A percentile compares a stretch with the other conserved stretches of the same genome.
Evolutionary conservation across 768 basidiomycete species (phyloP).

Genomic region (Tulasnella sp.): DNA sequence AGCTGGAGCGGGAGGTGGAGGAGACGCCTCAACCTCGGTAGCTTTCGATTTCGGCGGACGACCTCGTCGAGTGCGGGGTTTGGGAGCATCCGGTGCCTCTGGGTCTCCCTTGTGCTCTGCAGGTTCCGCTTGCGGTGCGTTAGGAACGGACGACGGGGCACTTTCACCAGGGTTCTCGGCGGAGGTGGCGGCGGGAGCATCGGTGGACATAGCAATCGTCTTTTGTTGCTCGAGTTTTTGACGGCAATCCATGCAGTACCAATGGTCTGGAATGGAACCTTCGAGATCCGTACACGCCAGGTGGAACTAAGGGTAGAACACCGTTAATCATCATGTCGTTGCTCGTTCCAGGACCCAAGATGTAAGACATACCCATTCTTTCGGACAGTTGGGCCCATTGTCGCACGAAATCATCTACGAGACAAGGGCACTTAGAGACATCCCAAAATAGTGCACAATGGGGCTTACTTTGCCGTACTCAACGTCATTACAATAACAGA

Average conservation of each 20-base stretch:
- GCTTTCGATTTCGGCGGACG: not conserved
- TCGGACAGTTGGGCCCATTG: conserved; percentile 8
- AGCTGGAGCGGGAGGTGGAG: not conserved
- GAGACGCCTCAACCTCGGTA: not conserved
- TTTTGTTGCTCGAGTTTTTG: not conserved
- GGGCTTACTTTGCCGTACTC: conserved; percentile 10
- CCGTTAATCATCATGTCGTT: too few species aligned
- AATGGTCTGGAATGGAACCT: conserved; percentile 4
- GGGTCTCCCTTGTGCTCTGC: not conserved
- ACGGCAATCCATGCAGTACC: conserved; percentile 13
- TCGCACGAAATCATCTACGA: conserved; percentile 13
- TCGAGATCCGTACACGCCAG: conserved; percentile 8
- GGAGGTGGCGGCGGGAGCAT: too few species aligned
- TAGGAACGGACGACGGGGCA: not conserved
- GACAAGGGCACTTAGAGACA: not conserved
- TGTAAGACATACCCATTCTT: conserved; percentile 10
- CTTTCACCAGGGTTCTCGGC: not conserved
- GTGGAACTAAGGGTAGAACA: conserved; percentile 1
- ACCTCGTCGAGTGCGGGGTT: not conserved
- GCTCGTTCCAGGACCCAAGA: not conserved
- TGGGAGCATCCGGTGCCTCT: not conserved
- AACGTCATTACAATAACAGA: conserved; percentile 14
- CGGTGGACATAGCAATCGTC: not conserved
- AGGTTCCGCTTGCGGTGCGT: not conserved
- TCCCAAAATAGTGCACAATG: not conserved